Evolutionary conservation across 306 rosid genomes (phyloP).

Genomic region (Vigna angularis): DNA sequence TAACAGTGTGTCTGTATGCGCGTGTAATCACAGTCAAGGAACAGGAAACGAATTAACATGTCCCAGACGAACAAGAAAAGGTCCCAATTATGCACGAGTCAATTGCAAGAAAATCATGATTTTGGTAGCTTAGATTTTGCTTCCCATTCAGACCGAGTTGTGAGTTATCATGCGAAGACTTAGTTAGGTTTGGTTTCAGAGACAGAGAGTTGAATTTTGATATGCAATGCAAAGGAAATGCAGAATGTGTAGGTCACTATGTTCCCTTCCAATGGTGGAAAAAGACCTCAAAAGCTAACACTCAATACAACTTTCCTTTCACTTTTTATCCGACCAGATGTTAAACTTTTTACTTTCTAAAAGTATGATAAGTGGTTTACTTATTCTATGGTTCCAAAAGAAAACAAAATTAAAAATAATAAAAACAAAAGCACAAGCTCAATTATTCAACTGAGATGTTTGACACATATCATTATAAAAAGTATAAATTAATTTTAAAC

Average conservation of each 20-base stretch:
- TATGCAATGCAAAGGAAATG: not conserved
- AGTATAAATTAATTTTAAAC: too few species aligned
- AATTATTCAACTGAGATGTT: too few species aligned
- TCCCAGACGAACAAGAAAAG: constrained; percentile 44
- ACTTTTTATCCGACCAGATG: not conserved
- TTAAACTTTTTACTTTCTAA: too few species aligned
- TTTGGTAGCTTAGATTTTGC: constrained; percentile 5
- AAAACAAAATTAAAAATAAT: too few species aligned
- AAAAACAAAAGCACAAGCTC: too few species aligned
- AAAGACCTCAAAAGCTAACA: constrained; percentile 29
- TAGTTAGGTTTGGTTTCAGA: constrained; percentile 16
- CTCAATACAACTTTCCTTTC: not conserved
- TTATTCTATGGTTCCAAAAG: too few species aligned
- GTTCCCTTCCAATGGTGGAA: constrained; percentile 35
- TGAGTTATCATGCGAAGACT: not conserved
- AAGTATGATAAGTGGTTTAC: too few species aligned
- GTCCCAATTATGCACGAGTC: constrained; percentile 10
- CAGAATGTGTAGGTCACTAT: constrained; percentile 41
- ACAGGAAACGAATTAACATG: constrained; percentile 12
- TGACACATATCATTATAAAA: too few species aligned
- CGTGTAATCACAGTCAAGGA: constrained; percentile 6
- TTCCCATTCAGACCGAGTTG: not conserved
- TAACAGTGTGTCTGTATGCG: not conserved
- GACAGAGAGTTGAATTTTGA: constrained; percentile 24
- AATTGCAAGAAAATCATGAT: not conserved